phyloP scores from a whole-genome alignment of 805 yeast species.

The Wickerhamomyces silvicola region DNA sequence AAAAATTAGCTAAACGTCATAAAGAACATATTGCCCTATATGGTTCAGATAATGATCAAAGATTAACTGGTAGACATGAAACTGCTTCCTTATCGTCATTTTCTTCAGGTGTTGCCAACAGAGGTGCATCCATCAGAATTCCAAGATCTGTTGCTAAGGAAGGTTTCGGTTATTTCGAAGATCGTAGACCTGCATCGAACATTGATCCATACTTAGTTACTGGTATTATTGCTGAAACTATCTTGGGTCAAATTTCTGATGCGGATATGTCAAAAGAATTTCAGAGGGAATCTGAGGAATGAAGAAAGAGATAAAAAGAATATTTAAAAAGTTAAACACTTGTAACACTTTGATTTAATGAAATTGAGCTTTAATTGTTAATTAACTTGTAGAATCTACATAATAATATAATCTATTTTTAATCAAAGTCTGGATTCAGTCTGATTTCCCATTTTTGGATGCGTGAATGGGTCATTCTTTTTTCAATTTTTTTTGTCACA shows the following conservation, averaged over 20 bases:
- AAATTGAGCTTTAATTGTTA: no score
- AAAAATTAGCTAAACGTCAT: constrained; percentile 93
- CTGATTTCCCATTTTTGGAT: no score
- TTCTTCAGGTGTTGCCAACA: constrained; percentile 98
- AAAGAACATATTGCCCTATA: constrained; percentile 91
- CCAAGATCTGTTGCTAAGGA: constrained; percentile 98
- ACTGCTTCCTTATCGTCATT: constrained; percentile 90
- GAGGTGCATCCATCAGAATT: constrained; percentile 98
- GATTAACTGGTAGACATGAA: constrained; percentile 98
- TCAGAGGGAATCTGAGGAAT: constrained; percentile 56
- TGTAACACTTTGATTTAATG: no score
- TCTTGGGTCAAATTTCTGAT: constrained; percentile 89
- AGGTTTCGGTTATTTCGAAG: constrained; percentile 98
- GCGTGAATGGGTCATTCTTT: no score
- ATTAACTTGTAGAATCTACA: no score
- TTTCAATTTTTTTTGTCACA: no score
- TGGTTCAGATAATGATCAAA: constrained; percentile 91
- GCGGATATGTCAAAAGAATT: constrained; percentile 92
- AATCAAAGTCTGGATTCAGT: no score
- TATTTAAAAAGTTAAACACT: no score
- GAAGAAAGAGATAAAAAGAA: not conserved
- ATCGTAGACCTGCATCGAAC: constrained; percentile 99
- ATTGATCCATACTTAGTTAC: constrained; percentile 98
- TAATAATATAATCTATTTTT: no score
- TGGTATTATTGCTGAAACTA: constrained; percentile 96